Conservation (phyloP, 176 grass and related monocot species). For the Carex kokanica region DNA sequence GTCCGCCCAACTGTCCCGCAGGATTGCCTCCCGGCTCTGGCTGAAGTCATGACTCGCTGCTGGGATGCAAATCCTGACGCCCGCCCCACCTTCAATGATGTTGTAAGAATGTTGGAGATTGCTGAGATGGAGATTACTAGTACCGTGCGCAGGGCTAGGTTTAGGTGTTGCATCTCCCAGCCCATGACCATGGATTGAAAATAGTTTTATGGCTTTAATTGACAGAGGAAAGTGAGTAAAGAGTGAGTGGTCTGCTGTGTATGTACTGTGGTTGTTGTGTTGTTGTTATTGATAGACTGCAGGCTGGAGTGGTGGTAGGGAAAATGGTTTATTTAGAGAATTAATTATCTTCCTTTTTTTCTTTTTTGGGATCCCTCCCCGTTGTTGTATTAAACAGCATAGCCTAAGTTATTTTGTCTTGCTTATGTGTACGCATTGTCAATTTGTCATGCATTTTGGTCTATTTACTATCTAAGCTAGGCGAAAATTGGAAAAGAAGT, state of each 20-base stretch:
- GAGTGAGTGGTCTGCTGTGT: conserved; percentile 22
- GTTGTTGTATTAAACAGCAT: conserved; percentile 30
- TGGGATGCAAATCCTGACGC: conserved; percentile 90
- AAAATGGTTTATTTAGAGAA: conserved; percentile 33
- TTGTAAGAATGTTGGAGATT: conserved; percentile 86
- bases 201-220: conserved; percentile 22
- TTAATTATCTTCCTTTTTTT: conserved; percentile 25
- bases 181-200: conserved; percentile 88
- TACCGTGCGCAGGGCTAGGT: conserved; percentile 82
- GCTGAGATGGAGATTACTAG: conserved; percentile 73
- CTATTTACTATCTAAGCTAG: not conserved
- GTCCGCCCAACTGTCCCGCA: conserved; percentile 74
- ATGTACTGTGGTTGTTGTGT: conserved; percentile 28
- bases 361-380: conserved; percentile 10
- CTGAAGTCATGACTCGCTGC: conserved; percentile 89
- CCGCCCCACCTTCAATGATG: conserved; percentile 78
- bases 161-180: conserved; percentile 82
- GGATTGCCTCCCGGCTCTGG: conserved; percentile 71
- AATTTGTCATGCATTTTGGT: conserved; percentile 5
- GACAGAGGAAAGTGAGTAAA: conserved; percentile 24
- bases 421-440: conserved; percentile 3
- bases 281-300: conserved; percentile 27
- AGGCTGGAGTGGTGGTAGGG: conserved; percentile 9
- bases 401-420: conserved; percentile 28
- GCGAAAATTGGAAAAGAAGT: not conserved